Percentiles rank a stretch among this genome's conserved stretches.
phyloP scores from a whole-genome alignment of 2,329 filamentous ascomycete species.

The Claviceps humidiphila region DNA sequence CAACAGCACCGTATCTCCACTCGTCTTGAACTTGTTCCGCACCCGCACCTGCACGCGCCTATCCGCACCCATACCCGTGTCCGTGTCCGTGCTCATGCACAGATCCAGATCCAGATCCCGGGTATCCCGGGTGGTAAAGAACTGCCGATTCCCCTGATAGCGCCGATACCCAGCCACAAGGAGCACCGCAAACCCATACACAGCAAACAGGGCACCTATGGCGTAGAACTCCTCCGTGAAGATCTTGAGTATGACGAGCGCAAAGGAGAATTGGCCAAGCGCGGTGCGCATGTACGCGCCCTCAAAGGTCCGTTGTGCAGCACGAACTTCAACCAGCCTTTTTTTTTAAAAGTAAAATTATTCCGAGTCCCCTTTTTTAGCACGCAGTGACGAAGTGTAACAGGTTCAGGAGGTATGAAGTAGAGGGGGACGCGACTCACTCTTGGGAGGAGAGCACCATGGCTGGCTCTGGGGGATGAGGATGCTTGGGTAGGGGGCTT shows the following conservation, averaged over 20 bases:
- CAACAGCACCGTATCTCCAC: conserved; percentile 47
- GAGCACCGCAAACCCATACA: conserved; percentile 77
- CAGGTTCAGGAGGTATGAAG: conserved; percentile 8
- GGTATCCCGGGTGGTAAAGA: conserved; percentile 47
- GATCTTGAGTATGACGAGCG: conserved; percentile 80
- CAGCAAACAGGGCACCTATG: conserved; percentile 89
- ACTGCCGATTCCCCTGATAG: conserved; percentile 85
- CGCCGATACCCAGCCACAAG: conserved; percentile 73
- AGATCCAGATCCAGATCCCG: conserved; percentile 9
- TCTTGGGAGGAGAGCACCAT: conserved; percentile 72
- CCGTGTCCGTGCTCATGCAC: background rate
- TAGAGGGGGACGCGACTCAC: conserved; percentile 24
- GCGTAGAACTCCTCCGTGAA: conserved; percentile 95
- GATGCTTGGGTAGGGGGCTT: conserved; percentile 63
- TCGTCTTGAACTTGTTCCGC: conserved; percentile 47
- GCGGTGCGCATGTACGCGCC: conserved; percentile 93
- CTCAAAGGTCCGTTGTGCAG: conserved; percentile 91
- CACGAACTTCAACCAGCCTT: conserved; percentile 81
- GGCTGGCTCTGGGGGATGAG: conserved; percentile 64
- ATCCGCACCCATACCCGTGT: background rate
- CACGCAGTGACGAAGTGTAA: background rate
- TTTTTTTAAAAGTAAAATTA: background rate
- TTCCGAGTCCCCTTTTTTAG: background rate
- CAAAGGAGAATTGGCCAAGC: conserved; percentile 87
- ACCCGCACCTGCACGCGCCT: background rate